phyloP scores from a whole-genome alignment of 1,139 yeast genomes.

The Diutina neorugosa region DNA sequence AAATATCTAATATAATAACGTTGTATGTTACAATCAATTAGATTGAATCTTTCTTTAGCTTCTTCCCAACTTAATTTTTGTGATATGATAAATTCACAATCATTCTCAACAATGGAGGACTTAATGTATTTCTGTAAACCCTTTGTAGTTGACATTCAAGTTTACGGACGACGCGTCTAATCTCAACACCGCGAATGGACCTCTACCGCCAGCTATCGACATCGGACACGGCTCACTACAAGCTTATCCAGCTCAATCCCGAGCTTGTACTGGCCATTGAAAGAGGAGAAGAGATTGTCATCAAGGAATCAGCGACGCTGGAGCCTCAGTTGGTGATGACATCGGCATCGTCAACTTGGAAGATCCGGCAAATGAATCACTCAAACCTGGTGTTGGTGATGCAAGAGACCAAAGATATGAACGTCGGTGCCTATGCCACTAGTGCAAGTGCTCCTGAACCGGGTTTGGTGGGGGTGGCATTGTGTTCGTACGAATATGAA shows the following conservation, averaged over 20 bases:
- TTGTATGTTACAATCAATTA: no score
- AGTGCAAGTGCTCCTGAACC: conserved; percentile 5
- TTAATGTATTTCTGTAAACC: no score
- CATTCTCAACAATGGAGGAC: no score
- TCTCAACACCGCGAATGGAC: neutral
- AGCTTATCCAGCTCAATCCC: conserved; percentile 48
- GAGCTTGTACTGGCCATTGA: conserved; percentile 36
- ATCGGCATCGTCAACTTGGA: conserved; percentile 46
- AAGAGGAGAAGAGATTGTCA: conserved; percentile 15
- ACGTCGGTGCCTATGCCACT: conserved; percentile 1
- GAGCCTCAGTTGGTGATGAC: conserved; percentile 48
- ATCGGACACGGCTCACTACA: conserved; percentile 16
- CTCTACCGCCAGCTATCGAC: neutral
- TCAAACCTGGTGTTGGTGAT: conserved; percentile 65
- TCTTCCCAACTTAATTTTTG: no score
- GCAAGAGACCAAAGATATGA: conserved; percentile 14
- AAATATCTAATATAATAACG: no score
- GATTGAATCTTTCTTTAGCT: no score
- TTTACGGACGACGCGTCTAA: neutral
- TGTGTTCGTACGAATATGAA: conserved; percentile 40
- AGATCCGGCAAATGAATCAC: conserved; percentile 69
- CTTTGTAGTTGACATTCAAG: neutral
- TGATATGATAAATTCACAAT: no score
- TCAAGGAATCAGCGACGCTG: conserved; percentile 33
- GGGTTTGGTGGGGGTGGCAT: conserved; percentile 20